Evolutionary conservation across 441 rosid genomes (phyloP).

Genomic region (Biscutella laevigata): DNA sequence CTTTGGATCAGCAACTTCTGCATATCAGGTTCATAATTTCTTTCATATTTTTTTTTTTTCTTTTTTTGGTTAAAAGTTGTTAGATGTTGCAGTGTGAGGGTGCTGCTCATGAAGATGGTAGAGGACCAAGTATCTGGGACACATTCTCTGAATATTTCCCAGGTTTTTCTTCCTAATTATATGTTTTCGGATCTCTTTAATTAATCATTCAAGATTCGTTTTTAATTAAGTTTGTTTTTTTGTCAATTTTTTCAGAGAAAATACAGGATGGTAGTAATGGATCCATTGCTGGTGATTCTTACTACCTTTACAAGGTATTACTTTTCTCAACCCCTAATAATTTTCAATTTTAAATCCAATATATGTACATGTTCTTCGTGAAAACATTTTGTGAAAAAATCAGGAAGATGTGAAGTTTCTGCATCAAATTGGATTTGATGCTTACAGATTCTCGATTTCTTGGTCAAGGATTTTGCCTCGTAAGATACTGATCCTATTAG

Average conservation of each 20-base stretch:
- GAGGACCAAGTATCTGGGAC: slow-evolving; percentile 44
- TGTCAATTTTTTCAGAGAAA: slow-evolving; percentile 25
- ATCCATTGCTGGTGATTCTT: slow-evolving; percentile 39
- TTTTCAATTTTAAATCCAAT: too few species aligned
- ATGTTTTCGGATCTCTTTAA: neutral
- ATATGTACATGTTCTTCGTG: neutral
- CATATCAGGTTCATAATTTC: slow-evolving; percentile 31
- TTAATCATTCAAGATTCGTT: neutral
- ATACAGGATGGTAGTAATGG: slow-evolving; percentile 40
- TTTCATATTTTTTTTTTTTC: neutral
- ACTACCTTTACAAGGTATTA: slow-evolving; percentile 47
- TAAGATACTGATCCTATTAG: slow-evolving; percentile 18
- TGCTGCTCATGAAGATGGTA: slow-evolving; percentile 34
- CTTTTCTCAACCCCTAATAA: too few species aligned
- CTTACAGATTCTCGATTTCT: slow-evolving; percentile 72
- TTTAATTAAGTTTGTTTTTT: too few species aligned
- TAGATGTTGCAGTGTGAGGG: slow-evolving; percentile 31
- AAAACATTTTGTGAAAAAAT: neutral
- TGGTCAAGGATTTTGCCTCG: slow-evolving; percentile 63
- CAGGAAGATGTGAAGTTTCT: slow-evolving; percentile 50
- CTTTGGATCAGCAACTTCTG: slow-evolving; percentile 32
- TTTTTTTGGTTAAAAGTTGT: too few species aligned
- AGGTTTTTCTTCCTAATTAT: slow-evolving; percentile 14
- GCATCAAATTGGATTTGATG: slow-evolving; percentile 47
- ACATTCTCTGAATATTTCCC: slow-evolving; percentile 29